phyloP scores from a whole-genome alignment of 108 stramenopile species.

The Skeletonema potamos region DNA sequence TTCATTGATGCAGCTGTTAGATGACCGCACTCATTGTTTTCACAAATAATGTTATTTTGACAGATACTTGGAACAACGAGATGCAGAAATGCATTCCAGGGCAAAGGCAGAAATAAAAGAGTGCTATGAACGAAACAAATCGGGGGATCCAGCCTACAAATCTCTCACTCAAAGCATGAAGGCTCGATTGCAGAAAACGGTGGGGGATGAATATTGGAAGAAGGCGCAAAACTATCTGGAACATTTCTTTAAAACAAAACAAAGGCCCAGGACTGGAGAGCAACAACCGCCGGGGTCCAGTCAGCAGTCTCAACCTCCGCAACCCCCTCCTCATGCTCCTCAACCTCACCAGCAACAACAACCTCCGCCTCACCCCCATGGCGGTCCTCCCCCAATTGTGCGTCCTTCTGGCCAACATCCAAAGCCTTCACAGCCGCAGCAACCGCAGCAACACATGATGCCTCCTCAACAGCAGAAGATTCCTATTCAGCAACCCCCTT shows the following conservation, averaged over 20 bases:
- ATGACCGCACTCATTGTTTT: not conserved
- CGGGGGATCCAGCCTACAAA: conserved; percentile 60
- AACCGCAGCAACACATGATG: conserved; percentile 1
- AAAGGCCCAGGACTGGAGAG: conserved; percentile 2
- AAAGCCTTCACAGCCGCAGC: conserved; percentile 5
- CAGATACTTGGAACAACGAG: conserved; percentile 75
- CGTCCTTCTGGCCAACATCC: conserved; percentile 4
- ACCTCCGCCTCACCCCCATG: conserved; percentile 9
- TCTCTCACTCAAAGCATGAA: conserved; percentile 68
- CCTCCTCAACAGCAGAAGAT: not conserved
- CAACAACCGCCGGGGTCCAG: not conserved
- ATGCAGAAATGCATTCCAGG: conserved; percentile 57
- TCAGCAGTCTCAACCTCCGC: not conserved
- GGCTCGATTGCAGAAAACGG: conserved; percentile 51
- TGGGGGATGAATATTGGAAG: conserved; percentile 75
- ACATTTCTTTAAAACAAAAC: conserved; percentile 60
- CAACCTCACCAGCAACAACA: conserved; percentile 14
- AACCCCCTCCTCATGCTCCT: not conserved
- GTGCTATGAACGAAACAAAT: conserved; percentile 82
- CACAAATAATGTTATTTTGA: not conserved
- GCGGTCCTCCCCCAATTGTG: conserved; percentile 7
- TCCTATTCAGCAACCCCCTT: not conserved
- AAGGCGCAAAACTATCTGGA: conserved; percentile 61
- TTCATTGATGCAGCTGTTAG: too few species aligned
- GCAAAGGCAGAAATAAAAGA: conserved; percentile 78